These are phyloP conservation scores for Aspergillus ustus DNA, from an alignment of 2,329 filamentous ascomycete species.

Conservation along the genomic window DNA sequence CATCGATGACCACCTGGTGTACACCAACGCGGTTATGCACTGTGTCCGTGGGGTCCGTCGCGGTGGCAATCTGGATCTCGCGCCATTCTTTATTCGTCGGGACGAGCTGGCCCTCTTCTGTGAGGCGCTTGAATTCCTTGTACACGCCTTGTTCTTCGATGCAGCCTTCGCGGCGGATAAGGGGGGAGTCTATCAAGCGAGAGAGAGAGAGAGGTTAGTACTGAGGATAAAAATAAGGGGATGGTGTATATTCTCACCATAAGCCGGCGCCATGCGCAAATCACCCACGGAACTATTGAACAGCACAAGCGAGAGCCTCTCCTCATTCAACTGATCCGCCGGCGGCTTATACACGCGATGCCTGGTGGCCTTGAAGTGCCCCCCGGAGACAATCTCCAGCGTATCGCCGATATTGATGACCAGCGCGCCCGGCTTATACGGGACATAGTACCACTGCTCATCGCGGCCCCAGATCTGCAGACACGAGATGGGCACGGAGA, in stretches of 20 bases:
- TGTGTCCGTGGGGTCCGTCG: conserved; percentile 49
- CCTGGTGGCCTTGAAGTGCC: conserved; percentile 53
- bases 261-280: conserved; percentile 49
- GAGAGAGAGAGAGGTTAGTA: no score
- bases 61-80: conserved; percentile 55
- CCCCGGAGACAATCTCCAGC: conserved; percentile 52
- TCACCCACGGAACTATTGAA: conserved; percentile 54
- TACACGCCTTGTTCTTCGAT: conserved; percentile 51
- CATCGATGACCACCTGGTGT: conserved; percentile 49
- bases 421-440: conserved; percentile 50
- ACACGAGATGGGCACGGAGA: conserved; percentile 53
- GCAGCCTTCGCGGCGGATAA: conserved; percentile 50
- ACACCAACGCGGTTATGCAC: conserved; percentile 48
- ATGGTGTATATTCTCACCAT: no score
- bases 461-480: conserved; percentile 53
- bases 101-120: conserved; percentile 45
- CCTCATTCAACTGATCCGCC: conserved; percentile 38
- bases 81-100: conserved; percentile 55
- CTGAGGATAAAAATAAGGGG: no score
- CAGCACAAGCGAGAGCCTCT: conserved; percentile 43
- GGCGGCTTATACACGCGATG: conserved; percentile 52
- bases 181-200: conserved; percentile 43
- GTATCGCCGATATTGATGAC: conserved; percentile 56
- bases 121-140: conserved; percentile 52
- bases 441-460: conserved; percentile 54